A percentile compares a stretch with the other conserved stretches of the same genome.
Evolutionary conservation across 2,329 filamentous ascomycete genomes (phyloP).

Genomic region (Colletotrichum spinosum): DNA sequence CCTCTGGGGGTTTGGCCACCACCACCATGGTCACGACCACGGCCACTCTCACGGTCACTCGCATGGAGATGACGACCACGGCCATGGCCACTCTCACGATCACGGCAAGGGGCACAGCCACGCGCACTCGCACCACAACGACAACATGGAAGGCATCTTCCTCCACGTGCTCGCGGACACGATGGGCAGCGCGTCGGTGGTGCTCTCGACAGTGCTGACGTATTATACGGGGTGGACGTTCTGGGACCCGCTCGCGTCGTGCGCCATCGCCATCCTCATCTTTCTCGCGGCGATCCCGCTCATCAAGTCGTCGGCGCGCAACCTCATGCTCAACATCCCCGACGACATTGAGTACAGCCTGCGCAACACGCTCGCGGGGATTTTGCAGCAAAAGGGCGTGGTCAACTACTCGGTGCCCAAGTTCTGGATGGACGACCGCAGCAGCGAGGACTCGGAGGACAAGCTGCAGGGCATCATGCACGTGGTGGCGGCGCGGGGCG

Average conservation of each 20-base stretch:
- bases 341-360: slow-evolving; percentile 88
- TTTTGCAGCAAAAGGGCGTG: slow-evolving; percentile 85
- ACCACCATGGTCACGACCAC: slow-evolving; percentile 66
- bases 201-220: slow-evolving; percentile 89
- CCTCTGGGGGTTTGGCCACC: slow-evolving; percentile 84
- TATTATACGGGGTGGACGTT: slow-evolving; percentile 91
- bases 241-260: slow-evolving; percentile 95
- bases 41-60: slow-evolving; percentile 52
- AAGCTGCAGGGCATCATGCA: slow-evolving; percentile 87
- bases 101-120: slow-evolving; percentile 56
- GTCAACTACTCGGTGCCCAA: slow-evolving; percentile 87
- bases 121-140: slow-evolving; percentile 74
- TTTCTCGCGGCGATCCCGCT: slow-evolving; percentile 92
- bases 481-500: slow-evolving; percentile 77
- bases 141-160: slow-evolving; percentile 98
- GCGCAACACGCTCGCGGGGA: slow-evolving; percentile 85
- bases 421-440: slow-evolving; percentile 87
- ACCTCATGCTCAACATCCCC: slow-evolving; percentile 85
- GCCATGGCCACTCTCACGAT: slow-evolving; percentile 53
- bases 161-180: slow-evolving; percentile 95
- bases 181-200: slow-evolving; percentile 92
- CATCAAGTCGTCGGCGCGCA: slow-evolving; percentile 84
- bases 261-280: slow-evolving; percentile 92
- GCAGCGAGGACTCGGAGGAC: slow-evolving; percentile 50
- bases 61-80: slow-evolving; percentile 53